Percentiles rank a stretch among this genome's conserved stretches.
These are phyloP conservation scores for Psilocybe sp. DNA, from an alignment of 768 basidiomycete genomes.

Conservation along the genomic window DNA sequence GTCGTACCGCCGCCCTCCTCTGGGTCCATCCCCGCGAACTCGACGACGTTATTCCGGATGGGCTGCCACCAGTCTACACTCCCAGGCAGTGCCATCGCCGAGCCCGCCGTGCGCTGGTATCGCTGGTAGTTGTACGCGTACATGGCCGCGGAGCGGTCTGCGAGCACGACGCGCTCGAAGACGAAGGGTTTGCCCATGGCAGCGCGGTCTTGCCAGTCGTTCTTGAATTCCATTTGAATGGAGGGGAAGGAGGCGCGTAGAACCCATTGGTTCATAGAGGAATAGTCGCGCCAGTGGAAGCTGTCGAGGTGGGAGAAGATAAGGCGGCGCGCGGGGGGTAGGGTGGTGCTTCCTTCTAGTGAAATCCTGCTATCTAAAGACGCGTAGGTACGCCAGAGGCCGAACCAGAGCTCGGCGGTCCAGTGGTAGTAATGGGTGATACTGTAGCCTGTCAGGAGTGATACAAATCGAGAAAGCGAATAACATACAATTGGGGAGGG, in stretches of 20 bases:
- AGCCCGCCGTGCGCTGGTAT: constrained; percentile 75
- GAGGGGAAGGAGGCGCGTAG: constrained; percentile 80
- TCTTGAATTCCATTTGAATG: constrained; percentile 71
- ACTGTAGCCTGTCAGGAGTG: constrained; percentile 32
- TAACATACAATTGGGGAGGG: constrained; percentile 74
- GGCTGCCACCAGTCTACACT: constrained; percentile 85
- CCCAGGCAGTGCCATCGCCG: constrained; percentile 72
- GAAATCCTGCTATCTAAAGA: constrained; percentile 73
- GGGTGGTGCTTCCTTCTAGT: constrained; percentile 59
- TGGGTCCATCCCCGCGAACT: constrained; percentile 60
- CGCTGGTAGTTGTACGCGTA: constrained; percentile 59
- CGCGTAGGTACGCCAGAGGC: constrained; percentile 89
- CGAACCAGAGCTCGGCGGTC: constrained; percentile 89
- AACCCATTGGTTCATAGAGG: constrained; percentile 88
- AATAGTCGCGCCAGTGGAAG: constrained; percentile 87
- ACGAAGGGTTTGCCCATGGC: constrained; percentile 69
- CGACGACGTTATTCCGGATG: constrained; percentile 67
- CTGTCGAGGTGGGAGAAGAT: constrained; percentile 74
- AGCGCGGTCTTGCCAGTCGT: constrained; percentile 82
- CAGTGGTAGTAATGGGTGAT: constrained; percentile 94
- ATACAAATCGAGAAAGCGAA: background rate
- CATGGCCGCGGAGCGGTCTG: constrained; percentile 86
- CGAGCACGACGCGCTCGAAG: constrained; percentile 84
- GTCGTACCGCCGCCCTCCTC: constrained; percentile 42
- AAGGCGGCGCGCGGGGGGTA: constrained; percentile 73